Base-by-base conservation (phyloP, 2,329 filamentous ascomycete species). In the Phialophora macrospora region DNA sequence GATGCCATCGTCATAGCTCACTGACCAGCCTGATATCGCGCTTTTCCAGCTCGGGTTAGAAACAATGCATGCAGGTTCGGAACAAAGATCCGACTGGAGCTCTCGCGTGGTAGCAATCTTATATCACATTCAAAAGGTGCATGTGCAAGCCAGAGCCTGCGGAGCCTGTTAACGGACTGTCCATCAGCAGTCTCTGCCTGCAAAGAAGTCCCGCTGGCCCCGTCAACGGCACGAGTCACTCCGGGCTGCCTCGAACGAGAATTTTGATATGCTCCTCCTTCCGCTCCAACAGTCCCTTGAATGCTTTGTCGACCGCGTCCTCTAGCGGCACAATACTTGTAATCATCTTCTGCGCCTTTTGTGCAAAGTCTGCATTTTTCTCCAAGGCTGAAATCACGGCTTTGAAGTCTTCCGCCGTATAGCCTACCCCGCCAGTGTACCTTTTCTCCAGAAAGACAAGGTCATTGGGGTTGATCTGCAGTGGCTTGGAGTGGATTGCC, bases 401-500 rank as follows among this genome's bases (percentile, higher is more conserved):
- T 12, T 32, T 20, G 14, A 34, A 63, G 28, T 63, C 61, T 26
- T 54, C 61, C 1, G 9, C 26, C 28, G 46, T 38, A 52, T 63
- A 59, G n/a, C n/a, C 28, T 14, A 63, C 41, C 2, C 41, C 44
- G 8, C 54, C 61, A 1, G 55, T 51, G 28, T 26, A 63, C n/a
- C 44, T 54, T 38, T 63, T 54, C 32, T 63, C 55, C 14, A 28
- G 11, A 11, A 63, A 34, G 12, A 54, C 26, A 26, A 63, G 32
- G 30, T 41, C 46, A 17, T 41, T 59, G n/a, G 55, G 46, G 26
- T 54, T 59, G 54, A 59, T n/a, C 55, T 28, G 41, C n/a, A 46
- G 44, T n/a, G 41, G 28, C 26, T 38, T 59, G 34, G 22, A 49
- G 81, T 82, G 84, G 34, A 85, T 80, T 6, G 83, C 83, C 56